Evolutionary conservation across 371 early-diverging fungal species (phyloP), one percentile per base, ranked within the genome.

Genomic region (Lichtheimia ornata): DNA sequence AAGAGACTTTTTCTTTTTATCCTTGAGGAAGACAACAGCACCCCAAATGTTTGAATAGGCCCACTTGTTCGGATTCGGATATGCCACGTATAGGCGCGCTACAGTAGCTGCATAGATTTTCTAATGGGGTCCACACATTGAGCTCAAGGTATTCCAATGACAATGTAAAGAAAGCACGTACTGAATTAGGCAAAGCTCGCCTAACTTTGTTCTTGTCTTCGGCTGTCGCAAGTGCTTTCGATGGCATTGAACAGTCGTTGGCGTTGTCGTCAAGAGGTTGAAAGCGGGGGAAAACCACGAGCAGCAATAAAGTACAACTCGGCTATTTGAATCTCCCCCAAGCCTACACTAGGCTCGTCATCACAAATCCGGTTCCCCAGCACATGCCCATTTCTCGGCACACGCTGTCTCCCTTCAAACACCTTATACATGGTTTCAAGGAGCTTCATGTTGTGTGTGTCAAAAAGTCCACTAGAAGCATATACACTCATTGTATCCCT

Each of bases 61-160:
- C 93, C 94, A 94, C 53, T 72, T 67, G 51, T 83, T 65, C 15
- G 87, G 81, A 65, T 85, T 87, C 2, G 90, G 90, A 57, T 88
- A 83, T 24, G 94, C 94, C 13, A 88, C 84, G 80, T 93, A 96
- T 27, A 96, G 74, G 17, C 94, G 85, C 44, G 92, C 94, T 14
- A 91, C 92, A 2, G 94, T 92, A 0, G 91, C 88, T 1, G 91
- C 87, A 66, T 92, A 81, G 69, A 94, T 90, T 89, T 92, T 90
- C 89, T 91, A 84, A 49, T 20, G 40, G 14, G 5, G 4, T 50
- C 11, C 6, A 24, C 42, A 50, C 9, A n/a, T 4, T 35, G 35
- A 35, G 35, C 28, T 35, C 9, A 5, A 35, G 14, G n/a, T 24
- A 27, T 3, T 15, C 42, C 35, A 5, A 42, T 28, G 18, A n/a